Percentiles rank a stretch among this genome's conserved stretches.
phyloP scores from a whole-genome alignment of 805 yeast species.

The Scheffersomyces amazonensis region DNA sequence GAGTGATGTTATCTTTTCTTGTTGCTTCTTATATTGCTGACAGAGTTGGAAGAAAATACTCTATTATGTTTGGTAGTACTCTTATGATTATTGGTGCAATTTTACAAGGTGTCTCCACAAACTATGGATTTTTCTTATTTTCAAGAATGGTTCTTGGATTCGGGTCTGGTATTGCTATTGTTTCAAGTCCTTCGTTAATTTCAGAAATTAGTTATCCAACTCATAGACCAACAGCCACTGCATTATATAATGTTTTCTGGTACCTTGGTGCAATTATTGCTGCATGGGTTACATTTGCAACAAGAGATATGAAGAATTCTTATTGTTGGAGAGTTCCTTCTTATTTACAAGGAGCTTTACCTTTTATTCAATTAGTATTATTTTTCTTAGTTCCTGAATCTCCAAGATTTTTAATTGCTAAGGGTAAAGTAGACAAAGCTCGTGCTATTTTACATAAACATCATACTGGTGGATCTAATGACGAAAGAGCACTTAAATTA shows the following conservation, averaged over 20 bases:
- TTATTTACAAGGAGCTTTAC: slow-evolving; percentile 47
- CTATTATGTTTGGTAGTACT: slow-evolving; percentile 20
- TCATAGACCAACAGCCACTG: slow-evolving; percentile 38
- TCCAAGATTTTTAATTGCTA: slow-evolving; percentile 43
- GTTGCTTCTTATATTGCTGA: slow-evolving; percentile 30
- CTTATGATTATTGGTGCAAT: slow-evolving; percentile 32
- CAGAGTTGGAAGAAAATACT: slow-evolving; percentile 37
- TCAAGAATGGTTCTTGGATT: slow-evolving; percentile 49
- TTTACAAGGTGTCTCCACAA: slow-evolving; percentile 34
- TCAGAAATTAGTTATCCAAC: slow-evolving; percentile 50
- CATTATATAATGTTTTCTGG: slow-evolving; percentile 51
- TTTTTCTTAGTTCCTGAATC: slow-evolving; percentile 46
- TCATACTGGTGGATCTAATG: slow-evolving; percentile 36
- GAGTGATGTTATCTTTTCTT: slow-evolving; percentile 29
- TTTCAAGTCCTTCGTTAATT: slow-evolving; percentile 46
- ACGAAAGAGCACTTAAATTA: slow-evolving; percentile 21
- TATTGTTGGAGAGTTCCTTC: slow-evolving; percentile 58
- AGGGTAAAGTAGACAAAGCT: slow-evolving; percentile 44
- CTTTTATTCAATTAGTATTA: slow-evolving; percentile 36
- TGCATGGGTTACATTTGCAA: slow-evolving; percentile 51
- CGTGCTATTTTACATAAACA: slow-evolving; percentile 33
- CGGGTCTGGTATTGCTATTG: slow-evolving; percentile 40
- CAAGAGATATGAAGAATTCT: slow-evolving; percentile 24
- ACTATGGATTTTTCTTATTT: slow-evolving; percentile 38
- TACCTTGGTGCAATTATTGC: slow-evolving; percentile 52